Conservation (phyloP, 164 flowering plant genomes). For the Nymphaea thermarum region DNA sequence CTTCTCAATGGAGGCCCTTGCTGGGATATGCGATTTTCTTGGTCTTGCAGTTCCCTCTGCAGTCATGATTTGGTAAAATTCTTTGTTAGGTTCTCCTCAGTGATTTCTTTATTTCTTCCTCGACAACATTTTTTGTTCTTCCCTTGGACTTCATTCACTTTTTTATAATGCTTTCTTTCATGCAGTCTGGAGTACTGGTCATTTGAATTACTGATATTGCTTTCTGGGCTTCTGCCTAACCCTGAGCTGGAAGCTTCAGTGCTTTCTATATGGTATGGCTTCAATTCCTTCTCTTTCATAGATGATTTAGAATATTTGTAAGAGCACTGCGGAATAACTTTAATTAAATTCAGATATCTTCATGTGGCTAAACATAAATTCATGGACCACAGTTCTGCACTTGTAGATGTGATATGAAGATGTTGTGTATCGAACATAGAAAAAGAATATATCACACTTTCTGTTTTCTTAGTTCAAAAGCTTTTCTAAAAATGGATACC, state of each 20-base stretch:
- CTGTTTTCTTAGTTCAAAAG: too few species aligned
- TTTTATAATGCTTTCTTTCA: background rate
- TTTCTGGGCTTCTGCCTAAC: conserved; percentile 64
- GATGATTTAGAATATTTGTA: too few species aligned
- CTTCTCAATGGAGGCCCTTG: conserved; percentile 43
- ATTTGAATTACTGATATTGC: conserved; percentile 51
- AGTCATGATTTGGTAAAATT: conserved; percentile 57
- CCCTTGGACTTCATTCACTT: background rate
- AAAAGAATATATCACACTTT: too few species aligned
- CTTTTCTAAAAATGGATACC: too few species aligned
- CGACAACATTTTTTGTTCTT: background rate
- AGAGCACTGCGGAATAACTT: too few species aligned
- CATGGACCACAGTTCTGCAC: too few species aligned
- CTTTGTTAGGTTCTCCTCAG: background rate
- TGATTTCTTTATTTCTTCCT: background rate
- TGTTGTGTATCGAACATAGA: too few species aligned
- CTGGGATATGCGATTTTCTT: conserved; percentile 48
- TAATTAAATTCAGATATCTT: too few species aligned
- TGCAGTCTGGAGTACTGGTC: conserved; percentile 80
- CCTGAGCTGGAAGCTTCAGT: conserved; percentile 71
- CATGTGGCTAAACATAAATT: too few species aligned
- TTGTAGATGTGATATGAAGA: too few species aligned
- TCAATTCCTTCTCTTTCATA: too few species aligned
- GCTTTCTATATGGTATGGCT: conserved; percentile 54
- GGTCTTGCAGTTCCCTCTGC: conserved; percentile 75